Base-by-base conservation (phyloP, 2,329 filamentous ascomycete species). In the Zymoseptoria brevis region DNA sequence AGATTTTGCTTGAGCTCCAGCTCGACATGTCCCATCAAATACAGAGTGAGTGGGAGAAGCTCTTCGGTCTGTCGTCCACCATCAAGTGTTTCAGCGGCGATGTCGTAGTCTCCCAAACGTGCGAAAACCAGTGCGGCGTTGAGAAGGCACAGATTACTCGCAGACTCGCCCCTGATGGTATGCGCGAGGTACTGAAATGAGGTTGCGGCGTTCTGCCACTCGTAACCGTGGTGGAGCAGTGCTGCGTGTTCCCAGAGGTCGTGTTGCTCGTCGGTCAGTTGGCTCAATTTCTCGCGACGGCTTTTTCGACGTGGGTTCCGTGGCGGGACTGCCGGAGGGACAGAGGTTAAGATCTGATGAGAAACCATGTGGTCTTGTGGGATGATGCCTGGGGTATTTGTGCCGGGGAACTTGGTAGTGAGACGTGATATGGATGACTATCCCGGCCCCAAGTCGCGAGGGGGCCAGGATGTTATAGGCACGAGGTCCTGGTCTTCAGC, bases 191-290 rank as follows among this genome's bases (percentile, higher is more conserved):
- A 35, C 8, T 57, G 49, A 60, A 73, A 73, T 16, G 57, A 56
- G 11, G 67, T 62, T 1, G 64, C 64, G n/a, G 72, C 64, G n/a
- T 62, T 62, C 53, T 69, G 63, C 68, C 69, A 72, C 52, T 73
- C 71, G 58, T 66, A 71, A 49, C 59, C 64, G 48, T 72, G 62
- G 59, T 69, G 71, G 1, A 74, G 64, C 4, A 68, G 60, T 11
- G 62, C 62, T 13, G 69, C 71, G 50, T 73, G 71, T 50, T 73
- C 68, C 72, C 72, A 73, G n/a, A 71, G 50, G 63, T 71, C 66
- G 50, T 68, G 53, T 3, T 64, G 62, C 22, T 65, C 57, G 58
- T 62, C 55, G 50, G 63, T 55, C 8, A 64, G 49, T 16, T 56
- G 45, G 50, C 48, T 50, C 50, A 51, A 24, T 54, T 50, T 41